Evolutionary conservation across 2,329 filamentous ascomycete genomes (phyloP), one percentile per base, ranked within the genome.

Genomic region (Thermothelomyces thermophilus): DNA sequence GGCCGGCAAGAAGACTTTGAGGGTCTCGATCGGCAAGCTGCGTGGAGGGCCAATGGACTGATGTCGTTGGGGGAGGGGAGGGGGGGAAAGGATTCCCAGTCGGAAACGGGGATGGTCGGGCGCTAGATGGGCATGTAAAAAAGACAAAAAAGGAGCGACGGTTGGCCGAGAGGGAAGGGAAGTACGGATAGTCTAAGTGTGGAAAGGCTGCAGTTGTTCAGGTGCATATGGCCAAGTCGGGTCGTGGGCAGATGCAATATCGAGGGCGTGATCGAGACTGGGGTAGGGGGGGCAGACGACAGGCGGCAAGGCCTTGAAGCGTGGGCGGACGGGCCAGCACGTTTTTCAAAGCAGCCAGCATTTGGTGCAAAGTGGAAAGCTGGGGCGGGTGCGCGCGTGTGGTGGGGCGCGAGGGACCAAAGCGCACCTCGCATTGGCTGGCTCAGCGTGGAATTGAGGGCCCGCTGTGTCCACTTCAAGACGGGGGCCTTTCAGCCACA

Each of bases 321-420:
- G 47, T 55, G 53, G 24, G 24, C 24, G n/a, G 57, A 54, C 57
- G 58, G 58, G 53, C 53, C 53, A 57, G 56, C 59, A 61, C 59
- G 59, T 60, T 61, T 60, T 61, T 60, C 54, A 55, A 52, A 55
- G 52, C 48, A 50, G 53, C 54, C 52, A 58, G 56, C 52, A 58
- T 54, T 48, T 55, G 50, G 58, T 50, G 52, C 54, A 41, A 11
- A 45, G 53, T 48, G 43, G 46, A 47, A 47, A 43, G 43, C 43
- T 45, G 48, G 51, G 48, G 52, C 48, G 44, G 49, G 39, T 35
- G 37, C 34, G 48, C 48, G 45, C 36, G 16, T 5, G 11, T n/a
- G 42, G 44, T 50, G 53, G 52, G 50, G 52, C 30, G 42, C 33
- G 45, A 50, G 51, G 44, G 42, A 42, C 20, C 9, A 7, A 24